phyloP scores from a whole-genome alignment of 352 stramenopile genomes.

The Phytophthora citrophthora region DNA sequence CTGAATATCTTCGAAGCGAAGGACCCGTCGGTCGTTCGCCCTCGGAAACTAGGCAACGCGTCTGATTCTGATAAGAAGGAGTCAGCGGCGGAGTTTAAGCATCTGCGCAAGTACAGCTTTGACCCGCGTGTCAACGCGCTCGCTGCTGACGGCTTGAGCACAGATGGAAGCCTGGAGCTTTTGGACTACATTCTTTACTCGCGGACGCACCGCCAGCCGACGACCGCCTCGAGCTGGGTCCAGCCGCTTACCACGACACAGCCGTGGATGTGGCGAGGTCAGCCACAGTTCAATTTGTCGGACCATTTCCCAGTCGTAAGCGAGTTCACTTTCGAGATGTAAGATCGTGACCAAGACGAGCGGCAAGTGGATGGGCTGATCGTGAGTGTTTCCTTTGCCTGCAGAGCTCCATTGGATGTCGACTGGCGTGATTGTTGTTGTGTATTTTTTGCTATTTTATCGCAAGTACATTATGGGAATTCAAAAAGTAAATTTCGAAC shows the following conservation, averaged over 20 bases:
- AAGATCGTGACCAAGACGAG: constrained; percentile 12
- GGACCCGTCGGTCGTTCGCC: constrained; percentile 47
- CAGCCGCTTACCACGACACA: constrained; percentile 55
- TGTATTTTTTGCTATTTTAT: constrained; percentile 44
- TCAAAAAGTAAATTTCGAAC: constrained; percentile 20
- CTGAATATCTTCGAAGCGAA: constrained; percentile 62
- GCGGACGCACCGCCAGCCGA: constrained; percentile 59
- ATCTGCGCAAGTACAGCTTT: constrained; percentile 66
- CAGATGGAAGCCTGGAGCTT: constrained; percentile 76
- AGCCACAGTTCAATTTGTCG: constrained; percentile 75
- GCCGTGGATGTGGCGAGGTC: constrained; percentile 67
- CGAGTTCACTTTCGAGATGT: constrained; percentile 79
- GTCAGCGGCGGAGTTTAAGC: constrained; percentile 40
- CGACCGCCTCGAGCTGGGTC: constrained; percentile 60
- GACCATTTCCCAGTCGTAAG: constrained; percentile 82
- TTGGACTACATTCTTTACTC: constrained; percentile 81
- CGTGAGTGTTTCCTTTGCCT: constrained; percentile 7
- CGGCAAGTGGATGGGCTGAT: constrained; percentile 13
- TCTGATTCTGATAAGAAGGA: constrained; percentile 35
- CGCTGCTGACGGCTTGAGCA: constrained; percentile 66
- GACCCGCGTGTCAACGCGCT: constrained; percentile 74
- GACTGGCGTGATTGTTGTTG: constrained; percentile 24
- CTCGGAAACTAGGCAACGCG: constrained; percentile 19
- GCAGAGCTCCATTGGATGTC: background rate
- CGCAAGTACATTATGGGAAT: constrained; percentile 31